Evolutionary conservation across 495 filamentous ascomycete species (phyloP), one percentile per base, ranked within the genome.

Genomic region (Aspergillus sclerotiicarbonarius): DNA sequence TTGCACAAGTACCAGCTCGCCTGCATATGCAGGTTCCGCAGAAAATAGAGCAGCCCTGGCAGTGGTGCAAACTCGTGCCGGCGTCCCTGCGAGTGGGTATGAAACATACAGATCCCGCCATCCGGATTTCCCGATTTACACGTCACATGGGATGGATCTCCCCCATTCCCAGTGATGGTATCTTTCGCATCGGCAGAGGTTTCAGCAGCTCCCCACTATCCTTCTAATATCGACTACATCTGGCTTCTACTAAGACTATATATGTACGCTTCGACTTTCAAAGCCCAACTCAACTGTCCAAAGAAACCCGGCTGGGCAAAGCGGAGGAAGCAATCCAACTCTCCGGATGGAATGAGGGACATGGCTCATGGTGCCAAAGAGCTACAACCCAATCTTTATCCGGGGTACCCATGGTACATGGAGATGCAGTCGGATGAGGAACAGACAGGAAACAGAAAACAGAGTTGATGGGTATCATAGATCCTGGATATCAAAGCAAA

Each of bases 321-420:
- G 72, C 64, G 58, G 68, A 72, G 62, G 53, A 49, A 57, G 64
- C 58, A n/a, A 50, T 16, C 15, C 1, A 48, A 45, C 63, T 81
- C 63, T 82, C 56, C 76, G 78, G 80, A 78, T 67, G 68, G 66
- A 76, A 80, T 79, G 74, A 79, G 77, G 76, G 75, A 76, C 70
- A 73, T 71, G 76, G 71, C 66, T 71, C 75, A 75, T 65, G 48
- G 64, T 56, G 58, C 45, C 45, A 57, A 58, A 66, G 71, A 69
- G 60, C 73, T 75, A 68, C 66, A 80, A 67, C 79, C 77, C 76
- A 79, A 75, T 78, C 78, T 80, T 64, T 67, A 71, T 69, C 75
- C 78, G 76, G 70, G 62, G 13, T 12, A 41, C 37, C 13, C 1
- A 1, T 1, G 37, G 37, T 41, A 6, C 48, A 53, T 18, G 29